A percentile compares a stretch with the other conserved stretches of the same genome.
phyloP scores from a whole-genome alignment of 2,329 filamentous ascomycete genomes.

The Arthrobotrys entomopaga region DNA sequence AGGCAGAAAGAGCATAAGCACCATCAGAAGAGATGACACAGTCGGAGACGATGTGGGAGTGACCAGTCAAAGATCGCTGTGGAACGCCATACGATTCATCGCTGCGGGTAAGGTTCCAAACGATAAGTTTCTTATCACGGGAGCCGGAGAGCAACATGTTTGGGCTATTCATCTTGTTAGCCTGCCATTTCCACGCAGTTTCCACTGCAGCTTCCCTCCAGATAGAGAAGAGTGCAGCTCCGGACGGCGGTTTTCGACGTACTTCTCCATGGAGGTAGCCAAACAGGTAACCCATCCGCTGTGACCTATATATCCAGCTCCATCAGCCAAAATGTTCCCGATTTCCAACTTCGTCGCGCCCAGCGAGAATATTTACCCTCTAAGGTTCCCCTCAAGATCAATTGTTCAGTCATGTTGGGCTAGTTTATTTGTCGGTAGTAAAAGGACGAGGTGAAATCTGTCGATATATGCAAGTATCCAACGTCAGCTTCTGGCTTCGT shows the following conservation, averaged over 20 bases:
- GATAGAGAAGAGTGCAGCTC: too few species aligned
- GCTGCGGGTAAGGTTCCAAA: slow-evolving; percentile 99
- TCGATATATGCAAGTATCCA: slow-evolving; percentile 8
- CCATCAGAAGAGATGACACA: slow-evolving; percentile 72
- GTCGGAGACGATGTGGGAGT: slow-evolving; percentile 99
- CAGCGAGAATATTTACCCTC: slow-evolving; percentile 57
- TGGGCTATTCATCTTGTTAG: slow-evolving; percentile 68
- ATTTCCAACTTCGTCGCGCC: slow-evolving; percentile 24
- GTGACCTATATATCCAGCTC: slow-evolving; percentile 57
- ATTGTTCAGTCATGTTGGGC: slow-evolving; percentile 53
- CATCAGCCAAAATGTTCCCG: slow-evolving; percentile 53
- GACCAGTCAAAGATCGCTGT: slow-evolving; percentile 97
- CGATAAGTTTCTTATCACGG: slow-evolving; percentile 99
- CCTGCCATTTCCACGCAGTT: slow-evolving; percentile 46
- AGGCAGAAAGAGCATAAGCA: slow-evolving; percentile 61
- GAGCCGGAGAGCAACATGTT: slow-evolving; percentile 99
- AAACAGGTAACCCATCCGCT: slow-evolving; percentile 59
- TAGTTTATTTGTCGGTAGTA: slow-evolving; percentile 37
- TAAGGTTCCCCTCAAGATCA: slow-evolving; percentile 59
- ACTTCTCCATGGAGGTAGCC: slow-evolving; percentile 59
- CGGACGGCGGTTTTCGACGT: slow-evolving; percentile 26
- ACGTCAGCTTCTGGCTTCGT: slow-evolving; percentile 9
- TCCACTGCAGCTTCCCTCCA: too few species aligned
- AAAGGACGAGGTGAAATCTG: slow-evolving; percentile 39
- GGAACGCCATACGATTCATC: slow-evolving; percentile 96